Percentiles rank a stretch among this genome's conserved stretches.
phyloP scores from a whole-genome alignment of 2,329 filamentous ascomycete genomes.

The Teratosphaeria zuluensis region DNA sequence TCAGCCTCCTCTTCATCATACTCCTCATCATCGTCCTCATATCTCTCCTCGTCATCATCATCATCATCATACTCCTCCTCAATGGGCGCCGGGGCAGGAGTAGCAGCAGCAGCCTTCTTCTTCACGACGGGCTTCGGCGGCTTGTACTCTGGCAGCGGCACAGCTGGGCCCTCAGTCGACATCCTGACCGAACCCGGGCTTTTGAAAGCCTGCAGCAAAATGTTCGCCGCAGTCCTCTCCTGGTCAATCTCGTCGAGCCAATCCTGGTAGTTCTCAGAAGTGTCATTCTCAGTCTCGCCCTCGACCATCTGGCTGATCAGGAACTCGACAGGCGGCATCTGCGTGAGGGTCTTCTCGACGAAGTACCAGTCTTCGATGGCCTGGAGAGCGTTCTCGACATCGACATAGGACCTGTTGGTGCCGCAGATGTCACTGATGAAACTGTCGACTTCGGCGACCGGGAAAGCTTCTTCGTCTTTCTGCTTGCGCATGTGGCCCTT shows the following conservation, averaged over 20 bases:
- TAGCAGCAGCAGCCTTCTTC: not conserved
- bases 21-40: not conserved
- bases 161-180: not conserved
- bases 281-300: conserved; percentile 14
- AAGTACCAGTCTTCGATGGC: conserved; percentile 14
- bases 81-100: not conserved
- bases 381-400: conserved; percentile 13
- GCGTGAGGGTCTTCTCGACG: conserved; percentile 8
- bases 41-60: not conserved
- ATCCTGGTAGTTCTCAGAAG: conserved; percentile 14
- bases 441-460: conserved; percentile 11
- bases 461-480: conserved; percentile 10
- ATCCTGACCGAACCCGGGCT: not conserved
- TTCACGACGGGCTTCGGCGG: not conserved
- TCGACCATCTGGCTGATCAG: conserved; percentile 12
- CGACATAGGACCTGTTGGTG: conserved; percentile 10
- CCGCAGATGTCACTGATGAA: conserved; percentile 14
- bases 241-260: conserved; percentile 8
- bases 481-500: conserved; percentile 4
- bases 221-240: not conserved
- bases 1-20: conserved; percentile 7
- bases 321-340: conserved; percentile 24
- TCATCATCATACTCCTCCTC: not conserved
- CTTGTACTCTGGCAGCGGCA: not conserved
- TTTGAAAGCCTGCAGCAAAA: not conserved